Conservation (phyloP, 495 filamentous ascomycete species). For the Annulohypoxylon maeteangense region DNA sequence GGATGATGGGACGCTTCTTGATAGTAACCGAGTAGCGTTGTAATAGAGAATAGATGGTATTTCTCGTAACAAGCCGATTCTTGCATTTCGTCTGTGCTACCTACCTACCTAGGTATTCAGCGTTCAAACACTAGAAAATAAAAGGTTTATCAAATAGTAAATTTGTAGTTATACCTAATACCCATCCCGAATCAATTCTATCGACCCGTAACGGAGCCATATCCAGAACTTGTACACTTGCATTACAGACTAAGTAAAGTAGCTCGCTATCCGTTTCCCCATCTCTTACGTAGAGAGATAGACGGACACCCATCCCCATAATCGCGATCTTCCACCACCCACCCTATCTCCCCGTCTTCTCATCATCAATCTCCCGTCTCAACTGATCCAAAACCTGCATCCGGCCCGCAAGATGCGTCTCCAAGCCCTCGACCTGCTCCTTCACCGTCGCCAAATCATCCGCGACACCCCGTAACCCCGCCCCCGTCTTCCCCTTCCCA, state of each 20-base stretch:
- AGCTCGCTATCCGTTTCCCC: neutral
- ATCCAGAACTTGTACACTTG: slow-evolving; percentile 18
- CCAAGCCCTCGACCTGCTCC: slow-evolving; percentile 76
- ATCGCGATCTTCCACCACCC: neutral
- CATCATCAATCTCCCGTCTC: slow-evolving; percentile 70
- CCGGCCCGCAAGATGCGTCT: slow-evolving; percentile 70
- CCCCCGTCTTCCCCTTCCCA: slow-evolving; percentile 68
- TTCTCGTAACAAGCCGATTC: neutral
- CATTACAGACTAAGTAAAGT: slow-evolving; percentile 23
- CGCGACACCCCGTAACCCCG: slow-evolving; percentile 67
- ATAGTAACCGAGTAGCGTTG: slow-evolving; percentile 12
- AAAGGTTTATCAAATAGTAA: neutral
- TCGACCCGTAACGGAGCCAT: neutral
- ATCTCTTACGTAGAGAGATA: neutral
- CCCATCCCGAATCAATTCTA: slow-evolving; percentile 1
- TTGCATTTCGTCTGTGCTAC: neutral
- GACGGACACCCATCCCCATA: neutral
- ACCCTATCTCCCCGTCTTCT: slow-evolving; percentile 60
- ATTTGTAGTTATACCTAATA: slow-evolving; percentile 5
- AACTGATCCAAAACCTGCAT: slow-evolving; percentile 69
- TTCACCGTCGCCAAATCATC: slow-evolving; percentile 79
- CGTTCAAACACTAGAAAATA: neutral
- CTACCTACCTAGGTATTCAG: neutral
- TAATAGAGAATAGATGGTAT: slow-evolving; percentile 23
- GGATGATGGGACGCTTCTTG: slow-evolving; percentile 21